Conservation (phyloP, 805 yeast genomes). For the Pichia ethanolica region DNA sequence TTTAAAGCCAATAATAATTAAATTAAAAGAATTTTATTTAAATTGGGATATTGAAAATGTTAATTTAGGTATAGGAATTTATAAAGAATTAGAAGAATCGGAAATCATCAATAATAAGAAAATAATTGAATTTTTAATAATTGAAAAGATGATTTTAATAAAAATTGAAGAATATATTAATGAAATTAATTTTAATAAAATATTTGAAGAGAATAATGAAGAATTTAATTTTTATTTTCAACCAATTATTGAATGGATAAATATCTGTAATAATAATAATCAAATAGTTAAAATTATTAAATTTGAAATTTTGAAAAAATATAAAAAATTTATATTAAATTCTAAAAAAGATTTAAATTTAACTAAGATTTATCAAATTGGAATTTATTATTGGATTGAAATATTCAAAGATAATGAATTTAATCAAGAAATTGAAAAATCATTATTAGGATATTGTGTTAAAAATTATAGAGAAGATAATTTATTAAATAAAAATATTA, state of each 20-base stretch:
- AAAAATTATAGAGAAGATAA: not conserved
- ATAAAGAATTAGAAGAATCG: slow-evolving; percentile 25
- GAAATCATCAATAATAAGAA: not conserved
- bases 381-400: not conserved
- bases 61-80: slow-evolving; percentile 16
- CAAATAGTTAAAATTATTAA: too few relatives aligned
- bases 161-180: slow-evolving; percentile 28
- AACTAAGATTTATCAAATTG: not conserved
- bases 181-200: not conserved
- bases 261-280: too few relatives aligned
- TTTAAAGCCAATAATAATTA: slow-evolving; percentile 5
- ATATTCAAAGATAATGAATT: not conserved
- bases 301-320: too few relatives aligned
- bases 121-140: not conserved
- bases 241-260: too few relatives aligned
- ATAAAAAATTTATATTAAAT: too few relatives aligned
- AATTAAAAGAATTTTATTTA: slow-evolving; percentile 1
- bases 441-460: not conserved
- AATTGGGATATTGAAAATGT: slow-evolving; percentile 3
- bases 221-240: too few relatives aligned
- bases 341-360: too few relatives aligned
- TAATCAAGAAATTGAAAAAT: not conserved
- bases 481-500: not conserved
- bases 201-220: too few relatives aligned
- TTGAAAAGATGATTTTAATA: slow-evolving; percentile 29